phyloP scores from a whole-genome alignment of 179 eudicot genomes.

The Corrigiola litoralis region DNA sequence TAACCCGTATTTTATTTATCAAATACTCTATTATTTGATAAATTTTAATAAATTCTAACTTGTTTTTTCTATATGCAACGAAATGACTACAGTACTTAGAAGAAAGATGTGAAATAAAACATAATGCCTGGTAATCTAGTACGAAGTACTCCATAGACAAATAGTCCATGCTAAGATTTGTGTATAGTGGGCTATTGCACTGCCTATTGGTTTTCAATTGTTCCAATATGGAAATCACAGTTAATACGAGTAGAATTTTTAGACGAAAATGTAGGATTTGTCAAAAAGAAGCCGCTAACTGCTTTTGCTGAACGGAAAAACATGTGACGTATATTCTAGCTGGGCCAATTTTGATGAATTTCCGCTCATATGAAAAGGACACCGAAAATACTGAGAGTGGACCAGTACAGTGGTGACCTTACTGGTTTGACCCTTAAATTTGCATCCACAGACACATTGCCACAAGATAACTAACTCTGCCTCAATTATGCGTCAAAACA shows the following conservation, averaged over 20 bases:
- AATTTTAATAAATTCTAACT: too few species aligned
- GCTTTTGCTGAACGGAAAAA: neutral
- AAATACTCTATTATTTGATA: too few species aligned
- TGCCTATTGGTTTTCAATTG: too few species aligned
- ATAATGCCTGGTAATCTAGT: too few species aligned
- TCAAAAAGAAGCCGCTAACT: slow-evolving; percentile 2
- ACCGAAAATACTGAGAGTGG: neutral
- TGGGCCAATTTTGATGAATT: neutral
- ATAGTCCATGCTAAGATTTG: too few species aligned
- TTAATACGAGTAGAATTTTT: neutral
- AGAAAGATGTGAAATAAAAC: too few species aligned
- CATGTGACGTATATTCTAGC: neutral
- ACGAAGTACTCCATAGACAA: too few species aligned
- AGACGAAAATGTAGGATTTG: neutral
- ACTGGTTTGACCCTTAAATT: neutral
- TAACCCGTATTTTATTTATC: too few species aligned
- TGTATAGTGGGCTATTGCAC: too few species aligned
- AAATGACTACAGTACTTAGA: too few species aligned
- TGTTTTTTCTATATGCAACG: too few species aligned
- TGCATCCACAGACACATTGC: slow-evolving; percentile 10
- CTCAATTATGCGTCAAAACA: neutral
- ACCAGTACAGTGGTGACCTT: neutral
- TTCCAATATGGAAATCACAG: too few species aligned
- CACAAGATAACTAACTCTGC: neutral
- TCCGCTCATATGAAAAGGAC: slow-evolving; percentile 1